These are phyloP conservation scores for Hypoxylon sp. DNA, from an alignment of 2,329 filamentous ascomycete genomes.

Conservation along the genomic window DNA sequence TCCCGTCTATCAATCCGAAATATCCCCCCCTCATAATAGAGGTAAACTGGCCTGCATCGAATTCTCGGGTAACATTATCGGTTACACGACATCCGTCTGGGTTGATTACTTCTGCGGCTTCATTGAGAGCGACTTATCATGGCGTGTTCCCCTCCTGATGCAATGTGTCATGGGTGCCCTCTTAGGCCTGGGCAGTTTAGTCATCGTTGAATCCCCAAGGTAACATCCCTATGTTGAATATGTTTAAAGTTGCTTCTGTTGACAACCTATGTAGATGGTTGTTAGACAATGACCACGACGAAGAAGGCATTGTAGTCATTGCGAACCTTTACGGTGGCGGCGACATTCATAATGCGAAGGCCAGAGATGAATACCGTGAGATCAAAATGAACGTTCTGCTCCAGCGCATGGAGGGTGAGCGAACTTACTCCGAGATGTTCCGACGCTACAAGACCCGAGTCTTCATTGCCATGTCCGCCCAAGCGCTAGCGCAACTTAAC, in stretches of 20 bases:
- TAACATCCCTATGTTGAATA: constrained; percentile 48
- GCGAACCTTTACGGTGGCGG: constrained; percentile 96
- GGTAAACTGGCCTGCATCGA: constrained; percentile 97
- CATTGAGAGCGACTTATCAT: constrained; percentile 85
- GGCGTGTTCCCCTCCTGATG: constrained; percentile 89
- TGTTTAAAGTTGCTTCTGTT: constrained; percentile 31
- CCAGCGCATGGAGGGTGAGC: constrained; percentile 92
- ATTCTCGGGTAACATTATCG: constrained; percentile 95
- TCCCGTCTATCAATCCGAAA: constrained; percentile 92
- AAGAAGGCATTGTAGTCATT: constrained; percentile 98
- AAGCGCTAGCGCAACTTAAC: constrained; percentile 94
- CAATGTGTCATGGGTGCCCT: constrained; percentile 94
- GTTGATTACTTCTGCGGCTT: constrained; percentile 97
- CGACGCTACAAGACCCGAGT: constrained; percentile 88
- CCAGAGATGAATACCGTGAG: constrained; percentile 94
- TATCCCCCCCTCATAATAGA: constrained; percentile 94
- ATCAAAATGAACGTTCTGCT: constrained; percentile 98
- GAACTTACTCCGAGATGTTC: constrained; percentile 94
- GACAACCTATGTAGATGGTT: constrained; percentile 75
- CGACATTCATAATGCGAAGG: constrained; percentile 92
- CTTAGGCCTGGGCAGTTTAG: constrained; percentile 82
- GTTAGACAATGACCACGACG: constrained; percentile 95
- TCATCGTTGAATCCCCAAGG: constrained; percentile 97
- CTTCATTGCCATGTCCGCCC: constrained; percentile 98
- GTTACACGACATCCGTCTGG: constrained; percentile 97